These are phyloP conservation scores for Magnusiomyces sp. DNA, from an alignment of 1,139 yeast species.

Conservation along the genomic window DNA sequence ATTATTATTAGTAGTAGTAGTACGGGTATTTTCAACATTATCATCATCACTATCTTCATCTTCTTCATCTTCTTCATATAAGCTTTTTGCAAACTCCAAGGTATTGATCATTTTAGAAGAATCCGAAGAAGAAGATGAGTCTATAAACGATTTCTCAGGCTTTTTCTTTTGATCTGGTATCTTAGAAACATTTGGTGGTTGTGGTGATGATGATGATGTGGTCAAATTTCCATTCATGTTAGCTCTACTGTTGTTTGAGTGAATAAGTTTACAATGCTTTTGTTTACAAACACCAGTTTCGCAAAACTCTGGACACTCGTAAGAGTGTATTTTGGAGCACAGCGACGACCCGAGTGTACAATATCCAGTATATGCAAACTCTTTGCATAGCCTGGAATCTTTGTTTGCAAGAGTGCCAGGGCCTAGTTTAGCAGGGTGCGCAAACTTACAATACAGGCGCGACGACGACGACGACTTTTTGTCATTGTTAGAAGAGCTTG, in stretches of 20 bases:
- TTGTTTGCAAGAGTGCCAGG: neutral
- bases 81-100: neutral
- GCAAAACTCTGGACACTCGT: conserved; percentile 1
- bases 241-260: too few relatives aligned
- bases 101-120: conserved; percentile 1
- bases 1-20: too few relatives aligned
- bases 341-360: neutral
- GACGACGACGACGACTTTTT: too few relatives aligned
- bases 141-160: too few relatives aligned
- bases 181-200: too few relatives aligned
- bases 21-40: neutral
- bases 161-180: too few relatives aligned
- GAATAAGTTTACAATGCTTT: neutral
- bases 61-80: neutral
- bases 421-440: conserved; percentile 1
- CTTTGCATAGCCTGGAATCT: neutral
- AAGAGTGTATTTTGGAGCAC: conserved; percentile 2
- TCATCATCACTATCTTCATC: conserved; percentile 2
- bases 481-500: too few relatives aligned
- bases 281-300: neutral
- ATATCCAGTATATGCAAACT: conserved; percentile 5
- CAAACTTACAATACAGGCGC: neutral
- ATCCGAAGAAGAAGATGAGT: too few relatives aligned
- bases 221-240: too few relatives aligned
- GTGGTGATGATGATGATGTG: too few relatives aligned